These are phyloP conservation scores for Candida andamanensis DNA, from an alignment of 805 yeast genomes.

Conservation along the genomic window DNA sequence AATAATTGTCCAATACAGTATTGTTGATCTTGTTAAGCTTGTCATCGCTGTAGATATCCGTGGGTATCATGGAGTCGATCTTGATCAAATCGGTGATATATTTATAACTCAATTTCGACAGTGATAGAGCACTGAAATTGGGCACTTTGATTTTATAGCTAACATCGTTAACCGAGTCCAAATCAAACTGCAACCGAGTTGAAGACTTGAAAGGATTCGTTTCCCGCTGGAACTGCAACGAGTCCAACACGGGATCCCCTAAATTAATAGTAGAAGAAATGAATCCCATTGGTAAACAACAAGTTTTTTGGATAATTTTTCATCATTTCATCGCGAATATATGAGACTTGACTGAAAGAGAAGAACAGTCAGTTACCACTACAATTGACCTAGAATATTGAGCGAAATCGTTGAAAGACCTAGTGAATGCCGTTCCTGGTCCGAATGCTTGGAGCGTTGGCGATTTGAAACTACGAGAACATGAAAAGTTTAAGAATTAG, in stretches of 20 bases:
- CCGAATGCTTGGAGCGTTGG: too few species aligned
- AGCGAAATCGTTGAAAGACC: too few species aligned
- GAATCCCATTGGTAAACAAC: conserved; percentile 13
- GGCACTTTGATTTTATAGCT: conserved; percentile 43
- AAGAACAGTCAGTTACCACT: too few species aligned
- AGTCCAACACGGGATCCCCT: conserved; percentile 14
- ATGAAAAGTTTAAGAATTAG: too few species aligned
- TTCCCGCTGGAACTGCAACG: conserved; percentile 28
- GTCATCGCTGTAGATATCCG: conserved; percentile 50
- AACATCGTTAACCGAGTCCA: conserved; percentile 34
- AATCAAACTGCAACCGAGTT: conserved; percentile 8
- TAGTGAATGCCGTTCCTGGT: too few species aligned
- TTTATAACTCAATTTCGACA: conserved; percentile 57
- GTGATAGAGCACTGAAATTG: conserved; percentile 46
- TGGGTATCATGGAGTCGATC: conserved; percentile 55
- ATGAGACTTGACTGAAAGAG: too few species aligned
- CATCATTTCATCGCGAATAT: conserved; percentile 4
- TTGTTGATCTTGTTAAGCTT: conserved; percentile 43
- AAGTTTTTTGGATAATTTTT: conserved; percentile 5
- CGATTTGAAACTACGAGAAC: too few species aligned
- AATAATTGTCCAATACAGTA: conserved; percentile 59
- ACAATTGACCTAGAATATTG: too few species aligned
- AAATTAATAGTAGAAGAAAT: conserved; percentile 14
- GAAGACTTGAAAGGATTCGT: conserved; percentile 4
- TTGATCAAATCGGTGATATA: conserved; percentile 55